phyloP scores from a whole-genome alignment of 2,329 filamentous ascomycete species.

The Penicillium thymicola region DNA sequence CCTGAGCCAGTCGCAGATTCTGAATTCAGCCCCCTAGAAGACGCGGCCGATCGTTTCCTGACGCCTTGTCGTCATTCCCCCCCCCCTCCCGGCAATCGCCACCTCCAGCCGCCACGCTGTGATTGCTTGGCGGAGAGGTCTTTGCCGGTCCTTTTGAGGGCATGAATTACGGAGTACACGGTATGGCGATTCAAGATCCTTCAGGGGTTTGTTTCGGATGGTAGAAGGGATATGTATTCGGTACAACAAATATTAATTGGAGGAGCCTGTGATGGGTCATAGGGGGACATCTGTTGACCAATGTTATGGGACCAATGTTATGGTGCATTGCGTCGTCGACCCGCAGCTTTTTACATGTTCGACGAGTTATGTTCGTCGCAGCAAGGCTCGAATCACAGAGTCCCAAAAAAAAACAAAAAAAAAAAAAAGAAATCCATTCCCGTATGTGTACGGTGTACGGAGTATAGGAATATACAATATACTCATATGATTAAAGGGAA shows the following conservation, averaged over 20 bases:
- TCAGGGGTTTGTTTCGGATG: neutral
- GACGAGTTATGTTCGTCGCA: constrained; percentile 18
- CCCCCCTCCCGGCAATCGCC: constrained; percentile 7
- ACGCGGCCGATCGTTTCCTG: constrained; percentile 16
- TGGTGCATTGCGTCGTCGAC: constrained; percentile 16
- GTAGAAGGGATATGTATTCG: constrained; percentile 8
- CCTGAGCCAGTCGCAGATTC: constrained; percentile 2
- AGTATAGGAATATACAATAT: neutral
- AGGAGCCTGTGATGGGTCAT: constrained; percentile 14
- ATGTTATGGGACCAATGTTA: constrained; percentile 18
- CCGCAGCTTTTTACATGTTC: constrained; percentile 13
- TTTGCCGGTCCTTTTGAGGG: neutral
- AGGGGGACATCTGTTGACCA: constrained; percentile 8
- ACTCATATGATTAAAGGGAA: neutral
- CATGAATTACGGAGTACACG: neutral
- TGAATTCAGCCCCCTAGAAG: constrained; percentile 14
- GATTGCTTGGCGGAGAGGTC: neutral
- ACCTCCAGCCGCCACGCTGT: constrained; percentile 6
- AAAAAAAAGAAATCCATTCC: neutral
- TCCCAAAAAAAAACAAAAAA: neutral
- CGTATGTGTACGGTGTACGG: neutral
- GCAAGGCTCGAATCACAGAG: constrained; percentile 7
- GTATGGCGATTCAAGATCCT: neutral
- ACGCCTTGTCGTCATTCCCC: constrained; percentile 16
- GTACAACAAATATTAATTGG: neutral